phyloP scores from a whole-genome alignment of 192 early-diverging fungal species.

The Allomyces macrogynus region DNA sequence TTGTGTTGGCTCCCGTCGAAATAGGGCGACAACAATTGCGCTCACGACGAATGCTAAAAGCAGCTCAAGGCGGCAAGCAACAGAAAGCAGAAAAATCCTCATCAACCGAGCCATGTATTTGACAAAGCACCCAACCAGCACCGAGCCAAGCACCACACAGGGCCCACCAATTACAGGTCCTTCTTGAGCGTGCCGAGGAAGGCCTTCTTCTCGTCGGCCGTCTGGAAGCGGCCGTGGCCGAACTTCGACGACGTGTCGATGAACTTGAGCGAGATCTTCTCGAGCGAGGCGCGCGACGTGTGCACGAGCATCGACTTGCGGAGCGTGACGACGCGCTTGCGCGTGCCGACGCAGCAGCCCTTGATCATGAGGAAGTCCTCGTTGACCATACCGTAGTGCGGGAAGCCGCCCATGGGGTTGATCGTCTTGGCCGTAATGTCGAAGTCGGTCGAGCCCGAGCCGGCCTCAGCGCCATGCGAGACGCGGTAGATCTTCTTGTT shows the following conservation, averaged over 20 bases:
- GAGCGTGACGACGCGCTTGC: constrained; percentile 91
- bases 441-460: constrained; percentile 82
- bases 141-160: no score
- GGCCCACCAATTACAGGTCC: constrained; percentile 19
- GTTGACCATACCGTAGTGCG: constrained; percentile 95
- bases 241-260: constrained; percentile 99
- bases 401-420: constrained; percentile 98
- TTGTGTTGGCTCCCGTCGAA: no score
- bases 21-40: no score
- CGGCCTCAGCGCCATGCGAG: constrained; percentile 62
- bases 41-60: no score
- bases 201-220: constrained; percentile 77
- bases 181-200: constrained; percentile 86
- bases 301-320: constrained; percentile 93
- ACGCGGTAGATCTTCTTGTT: constrained; percentile 99
- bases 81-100: no score
- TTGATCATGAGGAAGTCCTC: constrained; percentile 98
- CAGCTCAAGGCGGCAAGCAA: no score
- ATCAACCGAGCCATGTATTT: no score
- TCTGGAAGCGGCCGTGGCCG: constrained; percentile 99
- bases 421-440: constrained; percentile 89
- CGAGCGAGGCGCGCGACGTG: constrained; percentile 88
- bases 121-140: no score
- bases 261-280: constrained; percentile 94
- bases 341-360: constrained; percentile 88